Evolutionary conservation across 1,284 basidiomycete genomes (phyloP), one percentile per base, ranked within the genome.

Genomic region (Ustilago tritici): DNA sequence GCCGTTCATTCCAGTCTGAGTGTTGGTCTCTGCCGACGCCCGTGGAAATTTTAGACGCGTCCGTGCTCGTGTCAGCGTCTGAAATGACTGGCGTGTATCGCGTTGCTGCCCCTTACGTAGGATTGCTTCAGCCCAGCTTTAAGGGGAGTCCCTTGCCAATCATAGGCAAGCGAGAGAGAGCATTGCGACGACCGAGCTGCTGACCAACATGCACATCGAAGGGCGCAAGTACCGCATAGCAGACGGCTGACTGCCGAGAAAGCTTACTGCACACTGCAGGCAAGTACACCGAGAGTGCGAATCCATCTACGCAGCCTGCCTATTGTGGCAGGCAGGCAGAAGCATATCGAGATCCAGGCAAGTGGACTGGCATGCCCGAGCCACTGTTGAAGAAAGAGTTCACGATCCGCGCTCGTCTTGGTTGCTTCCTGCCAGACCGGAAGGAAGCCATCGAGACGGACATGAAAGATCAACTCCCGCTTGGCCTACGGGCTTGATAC

Each of bases 391-490:
- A 43, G 38, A 46, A 10, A 23, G 47, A 32, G 9, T 69, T 59
- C 61, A 43, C 66, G 40, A 23, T 46, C 54, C 66, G 56, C 23
- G 67, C 15, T 8, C 17, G 46, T 47, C 19, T 52, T 17, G 46
- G 54, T 58, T 56, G 15, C 61, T 35, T 32, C 23, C 38, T 11
- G 35, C 52, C 47, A 38, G 35, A 63, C 47, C 54, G n/a, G 32
- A 36, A 35, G 31, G 41, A 43, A n/a, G 58, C 56, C 70, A 68
- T 73, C 70, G 70, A 68, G 62, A 65, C 61, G 70, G 70, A 49
- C 62, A 73, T 73, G 23, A n/a, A 40, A 46, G 15, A 31, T 40
- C 35, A 47, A 50, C 19, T 32, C 46, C 15, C 32, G 23, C 40
- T 41, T 43, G 41, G 15, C 17, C n/a, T 23, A 49, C 57, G 46